Conservation (phyloP, 2,329 filamentous ascomycete species). For the Macrophomina tecta region DNA sequence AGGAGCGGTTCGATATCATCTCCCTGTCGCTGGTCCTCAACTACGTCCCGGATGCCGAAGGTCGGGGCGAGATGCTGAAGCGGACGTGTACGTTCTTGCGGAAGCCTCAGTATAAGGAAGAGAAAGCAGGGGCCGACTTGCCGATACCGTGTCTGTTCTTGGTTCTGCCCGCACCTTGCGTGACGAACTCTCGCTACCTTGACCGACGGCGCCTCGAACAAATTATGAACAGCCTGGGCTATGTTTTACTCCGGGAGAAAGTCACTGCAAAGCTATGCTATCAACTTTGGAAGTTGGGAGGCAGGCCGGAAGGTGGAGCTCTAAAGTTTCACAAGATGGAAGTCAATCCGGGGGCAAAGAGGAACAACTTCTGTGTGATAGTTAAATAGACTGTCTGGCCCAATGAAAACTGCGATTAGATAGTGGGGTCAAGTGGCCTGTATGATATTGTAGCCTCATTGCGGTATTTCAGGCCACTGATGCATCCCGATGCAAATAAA, state of each 20-base stretch:
- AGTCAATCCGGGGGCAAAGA: conserved; percentile 72
- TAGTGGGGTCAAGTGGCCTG: too few relatives aligned
- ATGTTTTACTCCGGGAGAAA: conserved; percentile 69
- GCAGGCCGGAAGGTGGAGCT: conserved; percentile 33
- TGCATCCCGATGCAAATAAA: too few relatives aligned
- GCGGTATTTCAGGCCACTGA: too few relatives aligned
- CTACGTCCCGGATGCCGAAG: conserved; percentile 79
- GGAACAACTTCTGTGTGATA: conserved; percentile 92
- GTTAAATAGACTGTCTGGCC: conserved; percentile 48
- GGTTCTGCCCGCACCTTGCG: conserved; percentile 85
- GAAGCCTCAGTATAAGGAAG: conserved; percentile 19
- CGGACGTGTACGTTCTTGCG: conserved; percentile 43
- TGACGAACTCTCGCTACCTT: conserved; percentile 90
- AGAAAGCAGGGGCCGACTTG: conserved; percentile 30
- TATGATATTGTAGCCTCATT: too few relatives aligned
- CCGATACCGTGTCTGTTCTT: conserved; percentile 79
- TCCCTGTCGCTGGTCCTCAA: conserved; percentile 93
- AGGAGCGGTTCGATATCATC: conserved; percentile 82
- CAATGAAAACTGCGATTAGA: too few relatives aligned
- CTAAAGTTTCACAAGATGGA: conserved; percentile 72
- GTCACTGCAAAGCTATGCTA: conserved; percentile 84
- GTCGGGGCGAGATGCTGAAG: conserved; percentile 81
- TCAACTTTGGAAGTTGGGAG: conserved; percentile 75
- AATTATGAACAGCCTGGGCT: conserved; percentile 82
- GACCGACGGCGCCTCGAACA: conserved; percentile 70